A percentile compares a stretch with the other conserved stretches of the same genome.
phyloP scores from a whole-genome alignment of 495 filamentous ascomycete species.

The Ramalina peruviana region DNA sequence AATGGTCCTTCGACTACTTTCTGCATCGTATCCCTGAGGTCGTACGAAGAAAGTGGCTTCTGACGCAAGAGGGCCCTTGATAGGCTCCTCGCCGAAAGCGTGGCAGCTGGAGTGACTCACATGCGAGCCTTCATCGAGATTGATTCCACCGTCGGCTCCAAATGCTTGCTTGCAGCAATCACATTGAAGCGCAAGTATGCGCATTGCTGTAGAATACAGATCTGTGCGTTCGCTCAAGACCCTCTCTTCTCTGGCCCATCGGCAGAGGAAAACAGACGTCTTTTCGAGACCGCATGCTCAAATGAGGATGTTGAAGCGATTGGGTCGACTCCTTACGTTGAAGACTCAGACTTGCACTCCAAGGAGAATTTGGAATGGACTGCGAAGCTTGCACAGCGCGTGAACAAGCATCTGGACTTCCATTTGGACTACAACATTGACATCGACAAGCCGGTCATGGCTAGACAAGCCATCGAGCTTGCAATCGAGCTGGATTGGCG shows the following conservation, averaged over 20 bases:
- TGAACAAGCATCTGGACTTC: constrained; percentile 50
- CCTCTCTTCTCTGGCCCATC: constrained; percentile 45
- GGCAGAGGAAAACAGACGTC: constrained; percentile 28
- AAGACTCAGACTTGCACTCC: constrained; percentile 32
- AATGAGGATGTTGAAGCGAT: constrained; percentile 40
- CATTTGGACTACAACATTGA: constrained; percentile 63
- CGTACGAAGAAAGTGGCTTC: neutral
- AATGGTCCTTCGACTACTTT: neutral
- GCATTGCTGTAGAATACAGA: constrained; percentile 44
- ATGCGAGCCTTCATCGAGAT: constrained; percentile 67
- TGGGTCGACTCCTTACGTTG: constrained; percentile 62
- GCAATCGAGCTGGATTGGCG: constrained; percentile 32
- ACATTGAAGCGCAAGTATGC: constrained; percentile 42
- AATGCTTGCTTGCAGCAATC: constrained; percentile 45
- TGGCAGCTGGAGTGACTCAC: constrained; percentile 50
- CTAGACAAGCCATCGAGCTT: neutral
- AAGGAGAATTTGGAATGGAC: constrained; percentile 53
- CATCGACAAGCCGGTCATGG: constrained; percentile 16
- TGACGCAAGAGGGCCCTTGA: neutral
- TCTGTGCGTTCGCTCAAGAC: constrained; percentile 64
- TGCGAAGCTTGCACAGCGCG: constrained; percentile 30
- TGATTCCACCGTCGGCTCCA: constrained; percentile 43
- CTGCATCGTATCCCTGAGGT: neutral
- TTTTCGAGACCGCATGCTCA: constrained; percentile 35
- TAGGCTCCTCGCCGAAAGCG: constrained; percentile 48